Evolutionary conservation across 2,329 filamentous ascomycete species (phyloP).

Genomic region (Drechslerella dactyloides): DNA sequence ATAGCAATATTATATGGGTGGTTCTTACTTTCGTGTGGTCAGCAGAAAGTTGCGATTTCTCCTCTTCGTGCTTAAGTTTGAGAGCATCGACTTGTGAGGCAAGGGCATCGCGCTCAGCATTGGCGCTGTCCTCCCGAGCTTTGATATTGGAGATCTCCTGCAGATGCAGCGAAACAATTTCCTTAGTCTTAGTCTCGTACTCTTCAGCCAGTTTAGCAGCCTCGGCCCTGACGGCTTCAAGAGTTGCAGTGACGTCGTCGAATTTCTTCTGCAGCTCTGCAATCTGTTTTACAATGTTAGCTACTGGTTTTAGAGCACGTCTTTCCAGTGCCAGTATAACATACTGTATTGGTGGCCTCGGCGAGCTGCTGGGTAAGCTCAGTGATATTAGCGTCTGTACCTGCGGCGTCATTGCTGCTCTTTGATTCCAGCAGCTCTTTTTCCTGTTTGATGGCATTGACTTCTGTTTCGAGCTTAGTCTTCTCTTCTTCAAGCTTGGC

Average conservation of each 20-base stretch:
- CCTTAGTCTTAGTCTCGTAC: conserved; percentile 31
- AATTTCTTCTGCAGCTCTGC: conserved; percentile 21
- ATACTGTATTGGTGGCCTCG: conserved; percentile 23
- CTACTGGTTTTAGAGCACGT: not conserved
- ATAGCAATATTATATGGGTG: not conserved
- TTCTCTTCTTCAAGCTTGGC: conserved; percentile 44
- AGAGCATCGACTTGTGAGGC: conserved; percentile 30
- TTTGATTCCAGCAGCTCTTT: conserved; percentile 23
- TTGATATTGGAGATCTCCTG: conserved; percentile 29
- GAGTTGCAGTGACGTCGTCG: conserved; percentile 16
- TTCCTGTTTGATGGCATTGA: conserved; percentile 31
- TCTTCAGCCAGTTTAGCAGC: conserved; percentile 23
- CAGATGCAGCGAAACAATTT: conserved; percentile 12
- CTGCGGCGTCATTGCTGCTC: conserved; percentile 21
- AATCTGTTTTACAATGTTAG: conserved; percentile 15
- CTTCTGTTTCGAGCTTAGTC: conserved; percentile 22
- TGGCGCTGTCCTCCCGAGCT: conserved; percentile 19
- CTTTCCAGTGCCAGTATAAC: not conserved
- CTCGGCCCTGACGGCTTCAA: conserved; percentile 10
- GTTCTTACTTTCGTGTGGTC: conserved; percentile 27
- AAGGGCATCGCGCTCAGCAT: conserved; percentile 12
- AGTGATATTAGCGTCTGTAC: conserved; percentile 24
- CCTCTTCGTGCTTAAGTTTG: conserved; percentile 31
- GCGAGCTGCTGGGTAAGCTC: conserved; percentile 38
- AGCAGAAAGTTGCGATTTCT: conserved; percentile 30